Conservation (phyloP, 331 rosid genomes). For the Ulmus americana region DNA sequence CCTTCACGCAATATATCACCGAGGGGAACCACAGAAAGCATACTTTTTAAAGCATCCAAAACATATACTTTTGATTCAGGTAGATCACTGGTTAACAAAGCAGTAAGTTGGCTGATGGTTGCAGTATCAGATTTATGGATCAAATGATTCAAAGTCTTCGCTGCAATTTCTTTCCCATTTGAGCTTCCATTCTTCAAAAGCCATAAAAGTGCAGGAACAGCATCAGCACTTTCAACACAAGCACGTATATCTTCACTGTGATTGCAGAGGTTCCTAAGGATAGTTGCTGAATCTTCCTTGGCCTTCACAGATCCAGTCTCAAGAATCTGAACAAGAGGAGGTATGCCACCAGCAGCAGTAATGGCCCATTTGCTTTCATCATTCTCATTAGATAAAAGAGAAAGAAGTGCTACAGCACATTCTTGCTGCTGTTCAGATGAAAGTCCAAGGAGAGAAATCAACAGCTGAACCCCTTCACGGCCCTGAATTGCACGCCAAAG, state of each 20-base stretch:
- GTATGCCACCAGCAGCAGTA: slow-evolving; percentile 99
- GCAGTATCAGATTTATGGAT: slow-evolving; percentile 95
- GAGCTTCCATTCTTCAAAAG: slow-evolving; percentile 92
- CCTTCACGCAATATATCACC: slow-evolving; percentile 83
- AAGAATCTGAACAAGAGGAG: slow-evolving; percentile 96
- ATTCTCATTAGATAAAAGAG: slow-evolving; percentile 79
- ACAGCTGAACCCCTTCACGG: slow-evolving; percentile 88
- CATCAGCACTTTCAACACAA: slow-evolving; percentile 98
- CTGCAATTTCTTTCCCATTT: slow-evolving; percentile 97
- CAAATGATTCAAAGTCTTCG: slow-evolving; percentile 88
- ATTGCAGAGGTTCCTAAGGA: slow-evolving; percentile 89
- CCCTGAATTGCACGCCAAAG: slow-evolving; percentile 92
- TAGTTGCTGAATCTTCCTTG: slow-evolving; percentile 92
- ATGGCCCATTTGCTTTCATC: slow-evolving; percentile 99
- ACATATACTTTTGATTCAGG: slow-evolving; percentile 87
- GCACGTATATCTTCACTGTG: slow-evolving; percentile 99
- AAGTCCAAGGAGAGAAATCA: slow-evolving; percentile 92
- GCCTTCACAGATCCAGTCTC: slow-evolving; percentile 95
- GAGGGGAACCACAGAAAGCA: slow-evolving; percentile 90
- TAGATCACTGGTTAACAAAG: slow-evolving; percentile 80
- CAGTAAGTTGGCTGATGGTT: slow-evolving; percentile 92
- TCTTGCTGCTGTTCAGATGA: slow-evolving; percentile 99
- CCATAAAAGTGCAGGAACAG: slow-evolving; percentile 95
- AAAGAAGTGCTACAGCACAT: slow-evolving; percentile 92
- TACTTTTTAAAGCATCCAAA: slow-evolving; percentile 86